These are phyloP conservation scores for Paraphaeosphaeria minitans DNA, from an alignment of 2,329 filamentous ascomycete species.

Conservation along the genomic window DNA sequence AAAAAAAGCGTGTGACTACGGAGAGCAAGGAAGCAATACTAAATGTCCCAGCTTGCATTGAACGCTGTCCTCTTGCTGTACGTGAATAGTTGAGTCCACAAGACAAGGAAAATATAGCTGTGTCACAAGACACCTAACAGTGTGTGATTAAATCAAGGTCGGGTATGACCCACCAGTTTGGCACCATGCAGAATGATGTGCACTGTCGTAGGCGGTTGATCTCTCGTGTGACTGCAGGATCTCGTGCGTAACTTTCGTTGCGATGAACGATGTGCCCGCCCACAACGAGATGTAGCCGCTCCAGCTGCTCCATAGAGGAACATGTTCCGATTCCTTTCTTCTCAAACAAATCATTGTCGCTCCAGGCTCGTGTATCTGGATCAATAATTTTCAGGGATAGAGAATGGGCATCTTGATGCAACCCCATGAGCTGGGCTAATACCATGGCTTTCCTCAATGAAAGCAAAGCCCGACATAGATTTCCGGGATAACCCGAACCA, in stretches of 20 bases:
- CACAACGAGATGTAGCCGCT: slow-evolving; percentile 39
- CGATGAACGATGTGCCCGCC: slow-evolving; percentile 48
- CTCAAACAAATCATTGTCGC: slow-evolving; percentile 26
- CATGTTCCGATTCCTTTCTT: slow-evolving; percentile 14
- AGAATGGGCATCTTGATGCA: slow-evolving; percentile 46
- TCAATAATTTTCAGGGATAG: slow-evolving; percentile 27
- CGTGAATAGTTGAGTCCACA: neutral
- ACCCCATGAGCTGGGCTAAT: slow-evolving; percentile 47
- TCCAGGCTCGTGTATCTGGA: slow-evolving; percentile 20
- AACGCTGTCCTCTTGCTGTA: slow-evolving; percentile 4
- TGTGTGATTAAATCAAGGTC: slow-evolving; percentile 1
- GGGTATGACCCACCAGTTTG: slow-evolving; percentile 19
- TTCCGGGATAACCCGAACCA: slow-evolving; percentile 48
- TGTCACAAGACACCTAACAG: neutral
- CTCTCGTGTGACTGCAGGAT: slow-evolving; percentile 32
- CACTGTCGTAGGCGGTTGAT: slow-evolving; percentile 20
- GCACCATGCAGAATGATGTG: slow-evolving; percentile 15
- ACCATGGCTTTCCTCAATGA: slow-evolving; percentile 45
- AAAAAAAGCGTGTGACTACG: neutral
- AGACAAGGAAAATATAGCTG: slow-evolving; percentile 6
- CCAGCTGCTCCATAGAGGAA: slow-evolving; percentile 33
- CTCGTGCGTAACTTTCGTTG: slow-evolving; percentile 38
- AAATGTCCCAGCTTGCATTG: slow-evolving; percentile 2
- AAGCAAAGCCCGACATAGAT: slow-evolving; percentile 47
- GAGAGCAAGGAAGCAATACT: neutral